These are phyloP conservation scores for Phenoliferia sp. DNA, from an alignment of 1,284 basidiomycete genomes.

Conservation along the genomic window DNA sequence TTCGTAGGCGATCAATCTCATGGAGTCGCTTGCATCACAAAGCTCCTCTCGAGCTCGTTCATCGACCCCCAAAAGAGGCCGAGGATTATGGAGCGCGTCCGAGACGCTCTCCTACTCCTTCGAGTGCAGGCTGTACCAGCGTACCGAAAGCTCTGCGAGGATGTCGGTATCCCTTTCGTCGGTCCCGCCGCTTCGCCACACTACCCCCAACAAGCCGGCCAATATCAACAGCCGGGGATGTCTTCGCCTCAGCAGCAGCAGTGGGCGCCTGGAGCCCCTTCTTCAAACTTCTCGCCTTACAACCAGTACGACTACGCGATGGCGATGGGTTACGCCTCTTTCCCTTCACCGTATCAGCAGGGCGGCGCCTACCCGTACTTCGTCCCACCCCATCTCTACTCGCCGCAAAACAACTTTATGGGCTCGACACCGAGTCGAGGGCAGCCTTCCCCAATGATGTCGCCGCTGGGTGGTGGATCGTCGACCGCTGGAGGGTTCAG, in stretches of 20 bases:
- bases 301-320: background rate
- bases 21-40: slow-evolving; percentile 87
- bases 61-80: slow-evolving; percentile 66
- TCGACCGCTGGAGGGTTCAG: slow-evolving; percentile 1
- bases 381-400: background rate
- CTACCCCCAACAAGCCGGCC: background rate
- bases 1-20: slow-evolving; percentile 74
- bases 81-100: slow-evolving; percentile 58
- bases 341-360: background rate
- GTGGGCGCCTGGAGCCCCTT: background rate
- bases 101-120: slow-evolving; percentile 33
- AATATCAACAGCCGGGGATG: background rate
- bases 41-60: slow-evolving; percentile 80
- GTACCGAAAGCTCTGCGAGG: slow-evolving; percentile 27
- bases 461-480: background rate
- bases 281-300: background rate
- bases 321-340: background rate
- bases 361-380: slow-evolving; percentile 6
- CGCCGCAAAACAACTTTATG: background rate
- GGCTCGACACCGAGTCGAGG: slow-evolving; percentile 6
- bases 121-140: slow-evolving; percentile 38
- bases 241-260: background rate
- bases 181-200: slow-evolving; percentile 10
- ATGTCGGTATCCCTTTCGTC: slow-evolving; percentile 20
- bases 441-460: background rate